Conservation (phyloP, 441 rosid genomes). For the Hura crepitans region DNA sequence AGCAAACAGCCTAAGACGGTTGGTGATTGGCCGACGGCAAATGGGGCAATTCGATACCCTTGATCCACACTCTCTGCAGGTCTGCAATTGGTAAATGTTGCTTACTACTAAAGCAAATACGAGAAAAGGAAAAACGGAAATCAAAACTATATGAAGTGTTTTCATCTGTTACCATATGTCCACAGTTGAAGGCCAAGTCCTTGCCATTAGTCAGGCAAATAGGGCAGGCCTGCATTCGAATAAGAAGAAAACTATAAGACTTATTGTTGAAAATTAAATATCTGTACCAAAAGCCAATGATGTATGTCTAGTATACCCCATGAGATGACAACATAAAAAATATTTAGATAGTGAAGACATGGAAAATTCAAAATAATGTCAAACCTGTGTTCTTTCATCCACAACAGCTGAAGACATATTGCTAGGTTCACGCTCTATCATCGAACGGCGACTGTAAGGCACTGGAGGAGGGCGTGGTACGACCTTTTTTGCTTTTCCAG, state of each 20-base stretch:
- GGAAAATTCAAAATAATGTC: neutral
- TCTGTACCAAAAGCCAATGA: neutral
- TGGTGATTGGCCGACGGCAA: slow-evolving; percentile 59
- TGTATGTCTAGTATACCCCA: neutral
- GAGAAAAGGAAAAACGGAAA: neutral
- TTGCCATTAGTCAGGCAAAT: slow-evolving; percentile 61
- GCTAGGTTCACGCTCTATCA: slow-evolving; percentile 29
- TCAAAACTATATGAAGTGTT: neutral
- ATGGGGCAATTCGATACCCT: slow-evolving; percentile 62
- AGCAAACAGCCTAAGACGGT: slow-evolving; percentile 55
- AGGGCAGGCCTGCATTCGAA: slow-evolving; percentile 53
- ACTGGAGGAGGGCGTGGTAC: slow-evolving; percentile 70
- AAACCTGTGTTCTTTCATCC: slow-evolving; percentile 57
- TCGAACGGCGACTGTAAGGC: slow-evolving; percentile 30
- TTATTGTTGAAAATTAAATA: neutral
- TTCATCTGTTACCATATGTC: slow-evolving; percentile 53
- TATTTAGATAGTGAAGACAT: neutral
- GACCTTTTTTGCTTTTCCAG: slow-evolving; percentile 46
- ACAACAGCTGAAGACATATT: slow-evolving; percentile 24
- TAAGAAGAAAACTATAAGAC: slow-evolving; percentile 1
- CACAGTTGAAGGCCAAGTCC: slow-evolving; percentile 70
- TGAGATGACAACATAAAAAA: neutral
- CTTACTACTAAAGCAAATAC: neutral
- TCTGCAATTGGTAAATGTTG: slow-evolving; percentile 34
- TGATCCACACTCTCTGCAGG: slow-evolving; percentile 65